phyloP scores from a whole-genome alignment of 2,329 filamentous ascomycete species.

The Pseudogymnoascus sp. region DNA sequence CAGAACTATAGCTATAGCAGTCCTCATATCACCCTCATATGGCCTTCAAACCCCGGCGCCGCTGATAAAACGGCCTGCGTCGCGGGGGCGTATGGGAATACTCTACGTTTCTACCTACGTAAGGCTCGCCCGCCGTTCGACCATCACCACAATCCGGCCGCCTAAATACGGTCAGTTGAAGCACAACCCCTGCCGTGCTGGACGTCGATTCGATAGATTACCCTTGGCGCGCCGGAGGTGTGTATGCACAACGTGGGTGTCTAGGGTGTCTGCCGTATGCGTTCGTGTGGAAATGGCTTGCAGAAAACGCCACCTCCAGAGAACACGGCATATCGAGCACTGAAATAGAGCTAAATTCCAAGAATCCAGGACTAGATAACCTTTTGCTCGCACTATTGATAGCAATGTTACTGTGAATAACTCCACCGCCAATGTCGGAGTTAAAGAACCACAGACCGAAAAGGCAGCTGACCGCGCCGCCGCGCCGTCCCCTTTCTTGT shows the following conservation, averaged over 20 bases:
- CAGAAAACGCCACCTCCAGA: background rate
- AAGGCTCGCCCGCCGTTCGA: background rate
- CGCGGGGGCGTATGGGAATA: background rate
- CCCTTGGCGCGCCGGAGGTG: background rate
- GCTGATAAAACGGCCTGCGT: background rate
- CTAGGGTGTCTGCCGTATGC: background rate
- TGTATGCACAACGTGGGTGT: background rate
- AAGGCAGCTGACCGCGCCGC: background rate
- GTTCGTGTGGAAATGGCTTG: background rate
- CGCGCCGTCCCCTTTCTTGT: background rate
- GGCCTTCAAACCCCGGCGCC: background rate
- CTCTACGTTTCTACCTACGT: background rate
- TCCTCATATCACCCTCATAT: background rate
- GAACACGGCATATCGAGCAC: background rate
- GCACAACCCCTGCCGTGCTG: background rate
- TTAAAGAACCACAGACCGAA: background rate
- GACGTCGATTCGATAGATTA: background rate
- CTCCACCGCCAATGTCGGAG: background rate
- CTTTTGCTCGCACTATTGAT: background rate
- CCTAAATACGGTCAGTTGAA: background rate
- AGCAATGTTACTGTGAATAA: background rate
- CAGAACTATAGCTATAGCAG: background rate
- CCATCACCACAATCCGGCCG: background rate
- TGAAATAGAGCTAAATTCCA: background rate
- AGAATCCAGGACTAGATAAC: background rate